Evolutionary conservation across 1,284 basidiomycete genomes (phyloP).

Genomic region (Cutaneotrichosporon sp.): DNA sequence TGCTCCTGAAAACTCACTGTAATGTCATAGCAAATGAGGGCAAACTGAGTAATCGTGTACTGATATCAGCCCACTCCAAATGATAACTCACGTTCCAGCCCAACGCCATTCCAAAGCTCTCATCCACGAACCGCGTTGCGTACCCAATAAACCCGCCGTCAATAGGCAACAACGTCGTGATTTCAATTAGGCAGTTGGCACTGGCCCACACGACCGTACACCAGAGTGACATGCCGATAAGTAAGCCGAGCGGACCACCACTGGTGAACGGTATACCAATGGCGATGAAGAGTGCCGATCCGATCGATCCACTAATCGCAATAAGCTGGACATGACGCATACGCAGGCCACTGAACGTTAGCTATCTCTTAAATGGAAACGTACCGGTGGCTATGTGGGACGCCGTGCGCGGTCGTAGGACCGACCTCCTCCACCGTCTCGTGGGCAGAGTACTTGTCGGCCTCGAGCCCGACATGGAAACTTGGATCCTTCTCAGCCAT

Average conservation of each 20-base stretch:
- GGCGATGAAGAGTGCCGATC: constrained; percentile 30
- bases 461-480: background rate
- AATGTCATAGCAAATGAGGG: constrained; percentile 31
- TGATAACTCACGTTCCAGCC: constrained; percentile 25
- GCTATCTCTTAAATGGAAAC: background rate
- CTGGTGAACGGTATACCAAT: constrained; percentile 30
- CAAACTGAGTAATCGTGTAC: constrained; percentile 28
- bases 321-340: constrained; percentile 38
- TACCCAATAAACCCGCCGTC: constrained; percentile 32
- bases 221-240: constrained; percentile 32
- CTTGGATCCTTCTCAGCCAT: background rate
- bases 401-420: background rate
- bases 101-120: constrained; percentile 25
- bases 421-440: background rate
- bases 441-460: background rate
- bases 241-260: constrained; percentile 32
- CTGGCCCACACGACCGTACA: constrained; percentile 27
- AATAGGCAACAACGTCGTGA: constrained; percentile 29
- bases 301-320: constrained; percentile 31
- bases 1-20: constrained; percentile 8
- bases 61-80: constrained; percentile 1
- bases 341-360: constrained; percentile 20
- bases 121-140: constrained; percentile 30
- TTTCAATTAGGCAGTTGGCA: constrained; percentile 34
- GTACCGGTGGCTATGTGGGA: background rate